A percentile compares a stretch with the other conserved stretches of the same genome.
phyloP scores from a whole-genome alignment of 2,329 filamentous ascomycete species.

The Botrytis tulipae region DNA sequence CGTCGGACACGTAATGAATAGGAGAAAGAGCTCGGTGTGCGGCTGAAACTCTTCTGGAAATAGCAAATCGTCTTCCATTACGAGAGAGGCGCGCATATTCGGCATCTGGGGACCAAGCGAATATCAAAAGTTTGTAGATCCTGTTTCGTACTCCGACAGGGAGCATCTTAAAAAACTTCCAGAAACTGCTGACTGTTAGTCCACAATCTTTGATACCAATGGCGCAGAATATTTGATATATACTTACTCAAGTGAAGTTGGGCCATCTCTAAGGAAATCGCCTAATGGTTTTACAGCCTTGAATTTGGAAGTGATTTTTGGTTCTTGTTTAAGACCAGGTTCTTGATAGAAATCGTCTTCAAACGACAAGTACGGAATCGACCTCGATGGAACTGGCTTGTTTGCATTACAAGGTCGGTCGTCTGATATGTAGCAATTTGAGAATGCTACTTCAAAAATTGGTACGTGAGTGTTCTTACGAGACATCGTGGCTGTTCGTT shows the following conservation, averaged over 20 bases:
- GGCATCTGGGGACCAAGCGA: slow-evolving; percentile 4
- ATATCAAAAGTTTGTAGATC: neutral
- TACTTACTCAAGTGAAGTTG: neutral
- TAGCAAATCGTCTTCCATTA: neutral
- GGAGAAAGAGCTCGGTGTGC: neutral
- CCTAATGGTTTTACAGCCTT: neutral
- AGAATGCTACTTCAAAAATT: neutral
- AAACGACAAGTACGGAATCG: neutral
- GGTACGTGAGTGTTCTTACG: neutral
- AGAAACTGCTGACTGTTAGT: neutral
- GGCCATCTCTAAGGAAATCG: neutral
- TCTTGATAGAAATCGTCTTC: slow-evolving; percentile 4
- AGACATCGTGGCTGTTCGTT: neutral
- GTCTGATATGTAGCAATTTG: slow-evolving; percentile 2
- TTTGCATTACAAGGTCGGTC: neutral
- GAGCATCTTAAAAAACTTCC: neutral
- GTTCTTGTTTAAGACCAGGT: neutral
- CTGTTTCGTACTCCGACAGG: neutral
- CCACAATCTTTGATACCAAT: neutral
- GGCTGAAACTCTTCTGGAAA: neutral
- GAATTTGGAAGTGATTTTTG: neutral
- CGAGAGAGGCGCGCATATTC: slow-evolving; percentile 3
- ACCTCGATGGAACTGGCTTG: neutral
- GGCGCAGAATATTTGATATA: neutral
- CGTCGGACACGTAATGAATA: neutral